Conservation (phyloP, 1,284 basidiomycete genomes). For the Puccinia horiana region DNA sequence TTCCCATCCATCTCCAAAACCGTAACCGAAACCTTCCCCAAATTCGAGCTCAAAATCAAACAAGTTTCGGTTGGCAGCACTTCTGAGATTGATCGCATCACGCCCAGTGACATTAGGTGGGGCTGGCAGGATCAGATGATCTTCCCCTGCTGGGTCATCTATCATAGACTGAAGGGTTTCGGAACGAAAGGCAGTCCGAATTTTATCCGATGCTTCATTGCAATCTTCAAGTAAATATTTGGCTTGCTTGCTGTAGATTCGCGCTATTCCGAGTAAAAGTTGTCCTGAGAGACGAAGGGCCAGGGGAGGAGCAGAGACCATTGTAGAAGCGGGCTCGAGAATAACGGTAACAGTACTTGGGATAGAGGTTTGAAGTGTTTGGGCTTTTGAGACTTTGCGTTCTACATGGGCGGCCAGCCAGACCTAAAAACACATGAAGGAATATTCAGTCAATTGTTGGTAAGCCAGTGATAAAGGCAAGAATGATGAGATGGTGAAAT, state of each 20-base stretch:
- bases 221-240: conserved; percentile 47
- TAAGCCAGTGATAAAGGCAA: no score
- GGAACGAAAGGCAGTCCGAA: conserved; percentile 28
- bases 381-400: conserved; percentile 37
- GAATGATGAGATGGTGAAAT: not conserved
- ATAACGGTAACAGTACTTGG: conserved; percentile 42
- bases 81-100: conserved; percentile 26
- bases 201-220: conserved; percentile 35
- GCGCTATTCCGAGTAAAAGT: conserved; percentile 35
- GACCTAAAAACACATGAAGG: not conserved
- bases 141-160: not conserved
- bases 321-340: conserved; percentile 32
- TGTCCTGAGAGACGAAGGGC: conserved; percentile 45
- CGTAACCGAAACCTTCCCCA: conserved; percentile 23
- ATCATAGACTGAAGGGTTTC: not conserved
- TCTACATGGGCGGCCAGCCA: conserved; percentile 48
- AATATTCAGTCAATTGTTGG: not conserved
- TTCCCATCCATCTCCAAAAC: conserved; percentile 36
- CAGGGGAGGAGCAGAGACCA: conserved; percentile 18
- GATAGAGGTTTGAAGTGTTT: conserved; percentile 39
- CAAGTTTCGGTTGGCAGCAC: conserved; percentile 22
- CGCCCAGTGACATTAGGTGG: conserved; percentile 10
- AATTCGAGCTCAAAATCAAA: conserved; percentile 42
- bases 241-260: conserved; percentile 42
- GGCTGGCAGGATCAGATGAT: not conserved